Evolutionary conservation across 2,329 filamentous ascomycete genomes (phyloP).

Genomic region (Fusarium abutilonis): DNA sequence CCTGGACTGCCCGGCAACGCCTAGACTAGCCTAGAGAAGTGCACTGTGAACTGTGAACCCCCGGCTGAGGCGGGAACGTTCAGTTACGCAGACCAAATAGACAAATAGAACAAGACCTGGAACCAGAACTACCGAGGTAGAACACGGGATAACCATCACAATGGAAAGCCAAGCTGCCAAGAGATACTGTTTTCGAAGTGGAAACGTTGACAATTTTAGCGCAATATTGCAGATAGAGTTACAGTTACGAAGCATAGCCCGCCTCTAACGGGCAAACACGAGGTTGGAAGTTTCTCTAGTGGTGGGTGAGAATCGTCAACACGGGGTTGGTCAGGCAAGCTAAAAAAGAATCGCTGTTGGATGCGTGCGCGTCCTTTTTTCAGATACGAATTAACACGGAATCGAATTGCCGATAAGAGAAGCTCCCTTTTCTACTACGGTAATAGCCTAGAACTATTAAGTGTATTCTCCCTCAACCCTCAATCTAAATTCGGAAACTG

Average conservation of each 20-base stretch:
- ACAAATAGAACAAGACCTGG: neutral
- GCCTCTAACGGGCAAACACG: conserved; percentile 30
- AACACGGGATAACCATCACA: neutral
- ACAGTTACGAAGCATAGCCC: conserved; percentile 26
- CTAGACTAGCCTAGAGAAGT: neutral
- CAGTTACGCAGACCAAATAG: conserved; percentile 29
- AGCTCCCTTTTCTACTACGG: neutral
- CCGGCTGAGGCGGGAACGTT: conserved; percentile 24
- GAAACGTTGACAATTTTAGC: neutral
- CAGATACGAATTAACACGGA: conserved; percentile 11
- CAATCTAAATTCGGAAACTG: conserved; percentile 34
- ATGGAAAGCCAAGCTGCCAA: neutral
- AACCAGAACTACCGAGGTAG: too few species aligned
- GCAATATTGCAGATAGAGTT: neutral
- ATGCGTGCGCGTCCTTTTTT: conserved; percentile 35
- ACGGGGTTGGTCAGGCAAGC: conserved; percentile 21
- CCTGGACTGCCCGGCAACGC: conserved; percentile 34
- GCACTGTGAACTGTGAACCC: neutral
- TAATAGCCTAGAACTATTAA: neutral
- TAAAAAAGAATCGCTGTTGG: conserved; percentile 4
- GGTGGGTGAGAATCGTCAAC: conserved; percentile 31
- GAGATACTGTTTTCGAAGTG: too few species aligned
- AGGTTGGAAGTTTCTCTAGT: conserved; percentile 24
- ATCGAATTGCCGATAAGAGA: conserved; percentile 2
- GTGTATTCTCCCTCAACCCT: neutral